Conservation (phyloP, 805 yeast species). For the Komagataella kurtzmanii region DNA sequence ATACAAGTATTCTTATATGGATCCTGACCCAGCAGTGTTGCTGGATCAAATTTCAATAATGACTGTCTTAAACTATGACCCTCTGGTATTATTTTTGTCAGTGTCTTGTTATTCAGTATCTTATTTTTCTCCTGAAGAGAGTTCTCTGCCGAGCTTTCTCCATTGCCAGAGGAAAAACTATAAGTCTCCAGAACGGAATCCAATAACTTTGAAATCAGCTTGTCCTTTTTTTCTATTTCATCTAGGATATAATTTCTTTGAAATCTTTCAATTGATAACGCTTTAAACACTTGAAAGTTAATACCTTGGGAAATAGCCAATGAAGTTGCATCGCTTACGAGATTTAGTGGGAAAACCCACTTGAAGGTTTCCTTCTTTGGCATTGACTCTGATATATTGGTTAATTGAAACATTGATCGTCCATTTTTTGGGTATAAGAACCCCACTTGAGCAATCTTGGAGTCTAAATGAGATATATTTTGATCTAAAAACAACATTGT, state of each 20-base stretch:
- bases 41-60: slow-evolving; percentile 1
- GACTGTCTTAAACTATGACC: slow-evolving; percentile 1
- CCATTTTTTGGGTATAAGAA: not conserved
- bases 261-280: not conserved
- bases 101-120: slow-evolving; percentile 3
- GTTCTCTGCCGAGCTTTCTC: not conserved
- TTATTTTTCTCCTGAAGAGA: slow-evolving; percentile 1
- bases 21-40: not conserved
- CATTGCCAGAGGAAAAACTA: not conserved
- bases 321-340: not conserved
- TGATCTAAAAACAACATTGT: not conserved
- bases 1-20: not conserved
- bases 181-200: not conserved
- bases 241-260: not conserved
- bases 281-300: not conserved
- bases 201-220: not conserved
- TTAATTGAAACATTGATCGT: not conserved
- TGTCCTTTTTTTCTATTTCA: not conserved
- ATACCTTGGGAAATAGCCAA: not conserved
- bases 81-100: slow-evolving; percentile 4
- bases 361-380: not conserved
- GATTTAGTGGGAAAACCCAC: not conserved
- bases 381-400: not conserved
- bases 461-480: not conserved
- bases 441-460: not conserved